Conservation (phyloP, 768 basidiomycete species). For the Kondoa subrosea region DNA sequence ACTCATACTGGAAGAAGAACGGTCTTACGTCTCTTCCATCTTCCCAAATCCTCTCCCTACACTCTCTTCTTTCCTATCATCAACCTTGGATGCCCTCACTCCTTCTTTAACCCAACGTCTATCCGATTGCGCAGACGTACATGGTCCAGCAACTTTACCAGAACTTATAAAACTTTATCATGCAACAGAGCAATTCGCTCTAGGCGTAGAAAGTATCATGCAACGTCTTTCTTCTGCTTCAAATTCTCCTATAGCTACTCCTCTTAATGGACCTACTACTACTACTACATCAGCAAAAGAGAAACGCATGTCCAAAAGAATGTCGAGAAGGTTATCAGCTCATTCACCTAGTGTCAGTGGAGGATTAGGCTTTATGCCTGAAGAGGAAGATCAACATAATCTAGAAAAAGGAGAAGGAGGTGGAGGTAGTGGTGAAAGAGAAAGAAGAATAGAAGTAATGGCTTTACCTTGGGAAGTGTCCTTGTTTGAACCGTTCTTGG, state of each 20-base stretch:
- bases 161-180: slow-evolving; percentile 56
- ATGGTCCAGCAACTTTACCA: slow-evolving; percentile 47
- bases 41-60: slow-evolving; percentile 69
- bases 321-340: not conserved
- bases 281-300: slow-evolving; percentile 20
- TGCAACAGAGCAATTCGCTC: slow-evolving; percentile 67
- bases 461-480: slow-evolving; percentile 58
- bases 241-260: not conserved
- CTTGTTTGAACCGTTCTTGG: slow-evolving; percentile 83
- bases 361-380: not conserved
- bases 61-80: slow-evolving; percentile 64
- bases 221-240: slow-evolving; percentile 39
- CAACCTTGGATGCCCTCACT: slow-evolving; percentile 57
- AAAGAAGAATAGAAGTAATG: slow-evolving; percentile 32
- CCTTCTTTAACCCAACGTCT: slow-evolving; percentile 71
- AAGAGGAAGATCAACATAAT: not conserved
- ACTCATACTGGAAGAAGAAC: slow-evolving; percentile 42
- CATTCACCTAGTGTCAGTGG: not conserved
- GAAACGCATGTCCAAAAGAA: slow-evolving; percentile 26
- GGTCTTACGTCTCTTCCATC: slow-evolving; percentile 46
- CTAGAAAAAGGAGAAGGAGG: not conserved
- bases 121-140: slow-evolving; percentile 47
- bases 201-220: slow-evolving; percentile 53
- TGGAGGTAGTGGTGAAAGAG: not conserved
- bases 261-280: slow-evolving; percentile 1